A percentile compares a stretch with the other conserved stretches of the same genome.
Conservation (phyloP, 768 basidiomycete genomes). For the Serendipita sp. region DNA sequence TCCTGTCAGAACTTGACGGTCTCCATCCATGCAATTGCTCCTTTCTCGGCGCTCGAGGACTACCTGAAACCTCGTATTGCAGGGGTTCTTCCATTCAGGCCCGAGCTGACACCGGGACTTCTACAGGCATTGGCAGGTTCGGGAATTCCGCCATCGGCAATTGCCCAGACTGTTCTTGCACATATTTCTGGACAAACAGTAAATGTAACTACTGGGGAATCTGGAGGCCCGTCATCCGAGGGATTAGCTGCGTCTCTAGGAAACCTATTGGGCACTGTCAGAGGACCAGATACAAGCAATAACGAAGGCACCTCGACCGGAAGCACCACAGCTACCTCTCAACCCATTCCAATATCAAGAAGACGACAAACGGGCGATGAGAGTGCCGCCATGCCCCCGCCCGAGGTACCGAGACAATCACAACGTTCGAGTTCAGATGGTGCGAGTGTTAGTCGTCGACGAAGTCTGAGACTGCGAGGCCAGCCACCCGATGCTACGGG, state of each 20-base stretch:
- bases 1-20: conserved; percentile 71
- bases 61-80: conserved; percentile 84
- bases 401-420: no score
- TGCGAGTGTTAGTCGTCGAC: conserved; percentile 36
- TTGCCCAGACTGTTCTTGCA: not conserved
- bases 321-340: conserved; percentile 5
- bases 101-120: conserved; percentile 6
- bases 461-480: conserved; percentile 67
- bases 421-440: conserved; percentile 4
- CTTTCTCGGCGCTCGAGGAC: conserved; percentile 92
- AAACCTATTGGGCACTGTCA: not conserved
- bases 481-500: conserved; percentile 6
- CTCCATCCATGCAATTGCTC: conserved; percentile 95
- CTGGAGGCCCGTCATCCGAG: conserved; percentile 21
- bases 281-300: not conserved
- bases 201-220: conserved; percentile 13
- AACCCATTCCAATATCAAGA: not conserved
- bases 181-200: not conserved
- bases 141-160: not conserved
- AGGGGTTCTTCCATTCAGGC: conserved; percentile 34
- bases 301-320: not conserved
- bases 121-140: not conserved
- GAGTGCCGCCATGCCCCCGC: not conserved
- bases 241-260: conserved; percentile 32
- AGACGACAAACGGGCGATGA: not conserved